These are phyloP conservation scores for Nasturtium officinale DNA, from an alignment of 345 rosid species.

Conservation along the genomic window DNA sequence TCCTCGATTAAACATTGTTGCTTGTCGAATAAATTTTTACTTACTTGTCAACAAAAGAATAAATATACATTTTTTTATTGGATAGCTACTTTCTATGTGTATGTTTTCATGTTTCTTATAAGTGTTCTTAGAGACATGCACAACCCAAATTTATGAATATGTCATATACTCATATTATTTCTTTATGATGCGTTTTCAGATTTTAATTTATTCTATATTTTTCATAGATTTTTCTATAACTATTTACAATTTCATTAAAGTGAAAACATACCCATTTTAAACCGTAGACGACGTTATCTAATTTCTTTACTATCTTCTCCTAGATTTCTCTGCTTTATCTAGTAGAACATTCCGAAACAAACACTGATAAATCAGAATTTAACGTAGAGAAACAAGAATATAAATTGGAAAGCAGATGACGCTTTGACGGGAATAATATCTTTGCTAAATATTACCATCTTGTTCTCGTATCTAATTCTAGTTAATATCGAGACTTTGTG, in stretches of 20 bases:
- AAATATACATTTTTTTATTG: not conserved
- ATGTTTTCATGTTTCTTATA: no score
- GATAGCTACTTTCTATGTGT: not conserved
- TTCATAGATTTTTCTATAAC: not conserved
- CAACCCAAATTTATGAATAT: not conserved
- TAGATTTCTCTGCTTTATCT: constrained; percentile 21
- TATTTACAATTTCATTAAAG: not conserved
- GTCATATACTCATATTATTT: not conserved
- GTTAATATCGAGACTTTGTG: constrained; percentile 8
- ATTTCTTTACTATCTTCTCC: constrained; percentile 21
- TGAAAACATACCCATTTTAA: not conserved
- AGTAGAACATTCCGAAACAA: constrained; percentile 36
- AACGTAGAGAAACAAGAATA: constrained; percentile 39
- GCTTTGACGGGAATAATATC: constrained; percentile 42
- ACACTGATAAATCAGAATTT: constrained; percentile 1
- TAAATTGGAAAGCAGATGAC: constrained; percentile 30
- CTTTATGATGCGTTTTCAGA: not conserved
- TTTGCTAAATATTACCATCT: constrained; percentile 35
- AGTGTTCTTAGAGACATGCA: not conserved
- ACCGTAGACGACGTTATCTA: not conserved
- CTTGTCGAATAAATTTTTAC: constrained; percentile 22
- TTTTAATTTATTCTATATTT: not conserved
- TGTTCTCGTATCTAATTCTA: constrained; percentile 39
- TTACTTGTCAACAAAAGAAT: constrained; percentile 26
- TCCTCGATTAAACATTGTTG: constrained; percentile 25